phyloP scores from a whole-genome alignment of 257 asterid species.

The Verbena officinalis region DNA sequence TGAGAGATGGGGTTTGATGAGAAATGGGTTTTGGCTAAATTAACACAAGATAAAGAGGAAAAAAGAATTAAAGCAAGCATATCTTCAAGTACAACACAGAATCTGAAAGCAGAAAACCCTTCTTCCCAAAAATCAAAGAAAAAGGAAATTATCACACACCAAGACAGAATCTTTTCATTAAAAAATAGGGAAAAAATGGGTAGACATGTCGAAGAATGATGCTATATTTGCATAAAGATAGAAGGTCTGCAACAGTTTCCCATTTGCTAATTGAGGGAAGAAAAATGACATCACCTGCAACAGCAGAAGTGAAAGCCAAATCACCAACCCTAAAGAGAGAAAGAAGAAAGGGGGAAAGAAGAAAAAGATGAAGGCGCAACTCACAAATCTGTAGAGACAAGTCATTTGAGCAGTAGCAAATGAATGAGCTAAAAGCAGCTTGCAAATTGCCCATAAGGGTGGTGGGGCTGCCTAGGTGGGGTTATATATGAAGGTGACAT shows the following conservation, averaged over 20 bases:
- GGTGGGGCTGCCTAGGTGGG: constrained; percentile 5
- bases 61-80: constrained; percentile 25
- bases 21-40: constrained; percentile 12
- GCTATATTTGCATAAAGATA: constrained; percentile 16
- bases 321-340: constrained; percentile 50
- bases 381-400: constrained; percentile 16
- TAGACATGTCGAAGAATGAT: background rate
- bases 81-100: constrained; percentile 41
- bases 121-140: constrained; percentile 26
- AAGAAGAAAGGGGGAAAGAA: background rate
- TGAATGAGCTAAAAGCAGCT: constrained; percentile 27
- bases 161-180: constrained; percentile 9
- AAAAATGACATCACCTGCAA: constrained; percentile 38
- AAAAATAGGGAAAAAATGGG: background rate
- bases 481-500: background rate
- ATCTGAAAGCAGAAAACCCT: constrained; percentile 34
- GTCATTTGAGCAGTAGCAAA: background rate
- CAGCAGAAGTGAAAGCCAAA: constrained; percentile 21
- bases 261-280: constrained; percentile 42
- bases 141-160: background rate
- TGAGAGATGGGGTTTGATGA: constrained; percentile 2
- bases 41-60: no score
- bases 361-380: background rate
- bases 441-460: constrained; percentile 17
- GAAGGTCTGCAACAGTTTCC: constrained; percentile 9